Evolutionary conservation across 352 stramenopile species (phyloP), one percentile per base, ranked within the genome.

Genomic region (Pythium pyrilobum): DNA sequence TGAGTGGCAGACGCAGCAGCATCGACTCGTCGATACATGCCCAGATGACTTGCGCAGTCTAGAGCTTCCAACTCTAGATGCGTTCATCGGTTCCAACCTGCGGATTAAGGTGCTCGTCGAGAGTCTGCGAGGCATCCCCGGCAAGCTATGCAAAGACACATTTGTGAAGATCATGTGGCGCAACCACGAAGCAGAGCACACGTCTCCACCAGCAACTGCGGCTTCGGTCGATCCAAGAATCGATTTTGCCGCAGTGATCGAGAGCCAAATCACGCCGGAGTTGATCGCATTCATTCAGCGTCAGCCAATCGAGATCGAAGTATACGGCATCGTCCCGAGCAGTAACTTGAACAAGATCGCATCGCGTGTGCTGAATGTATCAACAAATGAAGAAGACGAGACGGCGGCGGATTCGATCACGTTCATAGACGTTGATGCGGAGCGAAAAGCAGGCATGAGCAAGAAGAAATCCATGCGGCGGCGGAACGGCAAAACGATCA

Each of bases 261-360:
- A 92, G 53, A 66, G 60, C 21, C 25, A 36, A 7, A 82, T 89
- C 42, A 84, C 78, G 2, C 27, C 61, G 1, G 77, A 79, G 12
- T 43, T 92, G 25, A 56, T 89, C 4, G 38, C 49, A 3, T 74
- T 65, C 43, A 51, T 89, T 21, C 40, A 64, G 36, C 71, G 39
- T 15, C 68, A 61, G 20, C 78, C 81, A n/a, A 41, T 92, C 13
- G 74, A 86, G 45, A 56, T 92, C 18, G 52, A 57, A 7, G 65
- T 89, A 6, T 89, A 70, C 37, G 77, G 81, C 3, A 91, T 88
- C 46, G 81, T 89, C 5, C 81, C 81, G 4, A 91, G 77, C 44
- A 91, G 67, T 44, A 87, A 87, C 37, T 39, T 89, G 15, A 89
- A 84, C 62, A 84, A 83, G 49, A 64, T 89, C n/a, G 72, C 73